Base-by-base conservation (phyloP, 768 basidiomycete species). In the Phaeotremella skinneri region DNA sequence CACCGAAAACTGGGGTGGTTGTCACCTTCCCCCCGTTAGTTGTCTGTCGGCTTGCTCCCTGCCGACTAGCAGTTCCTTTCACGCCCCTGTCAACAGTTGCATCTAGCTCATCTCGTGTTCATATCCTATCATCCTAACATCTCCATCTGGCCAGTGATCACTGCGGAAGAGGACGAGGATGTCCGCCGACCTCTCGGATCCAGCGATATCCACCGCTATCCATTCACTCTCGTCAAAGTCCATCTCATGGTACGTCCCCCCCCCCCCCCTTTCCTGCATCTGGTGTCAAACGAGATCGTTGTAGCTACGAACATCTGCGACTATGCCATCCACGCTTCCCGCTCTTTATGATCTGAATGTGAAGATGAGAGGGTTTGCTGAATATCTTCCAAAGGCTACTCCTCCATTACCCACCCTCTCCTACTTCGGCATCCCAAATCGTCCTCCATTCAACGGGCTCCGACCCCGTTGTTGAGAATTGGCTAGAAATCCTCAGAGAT, bases 131-230 rank as follows among this genome's bases (percentile, higher is more conserved):
- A n/a, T n/a, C n/a, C n/a, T n/a, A n/a, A n/a, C n/a, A 20, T 2
- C 14, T 37, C 37, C 2, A 31, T 43, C 17, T 21, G n/a, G 20
- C 3, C 34, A 23, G 25, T 14, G 27, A 41, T 31, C 9, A 14
- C 43, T 13, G 30, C 30, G 4, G 27, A 41, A n/a, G 34, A 30
- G 27, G 43, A 9, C 11, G 48, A 31, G 21, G 20, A 71, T 71
- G 69, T 63, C 69, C 21, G 62, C 59, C 17, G 64, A 71, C 34
- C 45, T 71, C 32, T 62, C 61, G 14, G 69, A 71, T 51, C 62
- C 69, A 37, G 64, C 58, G 20, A 59, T 71, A 30, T 27, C 26
- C 3, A 13, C 27, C 2, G 52, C 52, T 23, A 48, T 59, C 29
- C 25, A 43, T 14, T 50, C 49, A 4, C 50, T 68, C 41, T 55